Conservation (phyloP, 371 early-diverging fungal genomes). For the Choanephora cucurbitarum region DNA sequence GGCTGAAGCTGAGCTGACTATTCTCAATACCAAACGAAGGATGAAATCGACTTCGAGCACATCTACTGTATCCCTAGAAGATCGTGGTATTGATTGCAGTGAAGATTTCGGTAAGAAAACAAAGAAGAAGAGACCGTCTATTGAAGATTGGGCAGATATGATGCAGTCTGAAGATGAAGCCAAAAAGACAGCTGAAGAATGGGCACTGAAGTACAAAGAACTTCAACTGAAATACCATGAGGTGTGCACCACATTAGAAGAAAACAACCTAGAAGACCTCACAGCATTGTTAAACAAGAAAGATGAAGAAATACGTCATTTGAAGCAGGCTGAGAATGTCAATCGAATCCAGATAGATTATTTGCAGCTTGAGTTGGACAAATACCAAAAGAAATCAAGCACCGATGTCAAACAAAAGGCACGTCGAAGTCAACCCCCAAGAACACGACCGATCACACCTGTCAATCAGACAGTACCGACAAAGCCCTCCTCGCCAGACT, state of each 20-base stretch:
- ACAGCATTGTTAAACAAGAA: slow-evolving; percentile 7
- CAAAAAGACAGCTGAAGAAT: slow-evolving; percentile 23
- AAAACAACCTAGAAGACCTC: slow-evolving; percentile 3
- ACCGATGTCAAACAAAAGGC: background rate
- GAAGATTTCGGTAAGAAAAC: slow-evolving; percentile 24
- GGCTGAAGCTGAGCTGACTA: background rate
- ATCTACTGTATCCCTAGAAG: slow-evolving; percentile 9
- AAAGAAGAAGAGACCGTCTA: background rate
- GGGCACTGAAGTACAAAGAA: slow-evolving; percentile 22
- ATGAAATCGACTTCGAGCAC: slow-evolving; percentile 7
- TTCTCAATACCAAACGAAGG: slow-evolving; percentile 1
- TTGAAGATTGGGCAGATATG: slow-evolving; percentile 26
- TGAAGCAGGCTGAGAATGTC: slow-evolving; percentile 31
- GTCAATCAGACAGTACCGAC: slow-evolving; percentile 3
- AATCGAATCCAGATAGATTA: slow-evolving; percentile 33
- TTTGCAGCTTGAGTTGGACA: slow-evolving; percentile 25
- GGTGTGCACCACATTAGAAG: slow-evolving; percentile 9
- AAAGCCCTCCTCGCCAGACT: no score
- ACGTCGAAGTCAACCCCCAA: background rate
- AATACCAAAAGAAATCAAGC: slow-evolving; percentile 9
- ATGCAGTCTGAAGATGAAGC: slow-evolving; percentile 30
- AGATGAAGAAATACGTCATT: slow-evolving; percentile 29
- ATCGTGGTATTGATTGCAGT: slow-evolving; percentile 21
- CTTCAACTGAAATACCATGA: slow-evolving; percentile 13
- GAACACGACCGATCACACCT: background rate